A percentile compares a stretch with the other conserved stretches of the same genome.
These are phyloP conservation scores for Sporothrix protearum DNA, from an alignment of 2,329 filamentous ascomycete genomes.

Conservation along the genomic window DNA sequence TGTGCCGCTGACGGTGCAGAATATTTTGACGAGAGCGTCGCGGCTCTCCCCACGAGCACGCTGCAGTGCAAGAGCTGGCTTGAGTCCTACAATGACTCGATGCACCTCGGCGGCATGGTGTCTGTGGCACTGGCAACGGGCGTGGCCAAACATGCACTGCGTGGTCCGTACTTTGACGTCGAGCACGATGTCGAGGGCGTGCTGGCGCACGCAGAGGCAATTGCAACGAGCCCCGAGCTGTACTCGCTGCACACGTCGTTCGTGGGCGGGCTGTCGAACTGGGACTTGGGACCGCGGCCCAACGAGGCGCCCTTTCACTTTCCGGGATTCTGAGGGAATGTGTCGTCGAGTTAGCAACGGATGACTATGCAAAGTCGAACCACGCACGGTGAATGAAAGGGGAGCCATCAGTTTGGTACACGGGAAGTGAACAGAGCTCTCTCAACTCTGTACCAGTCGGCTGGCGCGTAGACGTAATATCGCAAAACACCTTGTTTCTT, in stretches of 20 bases:
- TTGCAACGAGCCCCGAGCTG: slow-evolving; percentile 30
- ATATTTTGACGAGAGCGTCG: slow-evolving; percentile 27
- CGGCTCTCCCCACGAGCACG: neutral
- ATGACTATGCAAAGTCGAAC: too few species aligned
- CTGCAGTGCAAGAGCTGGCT: slow-evolving; percentile 28
- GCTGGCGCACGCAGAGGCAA: slow-evolving; percentile 29
- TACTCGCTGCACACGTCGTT: slow-evolving; percentile 33
- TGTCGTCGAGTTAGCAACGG: neutral
- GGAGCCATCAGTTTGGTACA: neutral
- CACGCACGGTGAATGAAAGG: neutral
- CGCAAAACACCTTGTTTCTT: neutral
- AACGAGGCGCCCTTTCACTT: slow-evolving; percentile 27
- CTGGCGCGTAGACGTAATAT: neutral
- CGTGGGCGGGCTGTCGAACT: slow-evolving; percentile 28
- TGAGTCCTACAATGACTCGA: slow-evolving; percentile 35
- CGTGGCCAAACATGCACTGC: slow-evolving; percentile 31
- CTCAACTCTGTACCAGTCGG: neutral
- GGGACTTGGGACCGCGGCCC: slow-evolving; percentile 12
- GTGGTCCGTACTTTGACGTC: slow-evolving; percentile 34
- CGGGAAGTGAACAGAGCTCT: neutral
- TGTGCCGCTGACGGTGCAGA: slow-evolving; percentile 19
- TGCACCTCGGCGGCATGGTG: slow-evolving; percentile 36
- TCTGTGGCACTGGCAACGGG: slow-evolving; percentile 35
- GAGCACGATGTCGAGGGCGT: slow-evolving; percentile 35
- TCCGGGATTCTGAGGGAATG: slow-evolving; percentile 22